Evolutionary conservation across 768 basidiomycete species (phyloP).

Genomic region (Tephrocybe sp.): DNA sequence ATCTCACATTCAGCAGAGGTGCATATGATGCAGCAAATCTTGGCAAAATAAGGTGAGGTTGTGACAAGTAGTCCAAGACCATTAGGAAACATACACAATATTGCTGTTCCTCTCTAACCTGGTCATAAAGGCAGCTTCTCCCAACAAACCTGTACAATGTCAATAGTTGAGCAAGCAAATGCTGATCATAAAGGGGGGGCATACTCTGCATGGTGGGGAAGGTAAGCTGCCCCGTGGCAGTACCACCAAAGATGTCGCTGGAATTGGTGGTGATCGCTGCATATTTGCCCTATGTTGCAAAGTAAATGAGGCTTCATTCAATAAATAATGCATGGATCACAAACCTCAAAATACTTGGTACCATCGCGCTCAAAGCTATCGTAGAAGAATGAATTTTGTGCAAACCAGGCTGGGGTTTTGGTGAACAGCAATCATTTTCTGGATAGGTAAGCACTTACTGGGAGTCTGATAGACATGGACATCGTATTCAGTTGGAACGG

Average conservation of each 20-base stretch:
- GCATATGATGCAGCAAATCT: conserved; percentile 52
- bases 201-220: conserved; percentile 54
- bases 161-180: not conserved
- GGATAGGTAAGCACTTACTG: too few species aligned
- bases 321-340: not conserved
- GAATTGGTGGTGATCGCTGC: conserved; percentile 51
- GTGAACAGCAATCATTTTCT: not conserved
- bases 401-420: conserved; percentile 29
- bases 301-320: not conserved
- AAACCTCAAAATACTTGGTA: conserved; percentile 48
- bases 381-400: conserved; percentile 34
- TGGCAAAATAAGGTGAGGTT: not conserved
- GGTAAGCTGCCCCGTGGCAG: conserved; percentile 39
- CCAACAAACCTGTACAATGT: conserved; percentile 40
- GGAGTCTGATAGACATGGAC: conserved; percentile 58
- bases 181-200: conserved; percentile 9
- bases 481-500: conserved; percentile 48
- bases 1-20: conserved; percentile 44
- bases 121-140: conserved; percentile 65
- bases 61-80: not conserved
- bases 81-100: conserved; percentile 28
- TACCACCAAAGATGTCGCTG: conserved; percentile 40
- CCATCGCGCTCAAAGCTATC: conserved; percentile 44
- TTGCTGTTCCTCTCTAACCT: conserved; percentile 48
- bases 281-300: conserved; percentile 47